Evolutionary conservation across 805 yeast genomes (phyloP).

Genomic region (Yarrowia alimentaria): DNA sequence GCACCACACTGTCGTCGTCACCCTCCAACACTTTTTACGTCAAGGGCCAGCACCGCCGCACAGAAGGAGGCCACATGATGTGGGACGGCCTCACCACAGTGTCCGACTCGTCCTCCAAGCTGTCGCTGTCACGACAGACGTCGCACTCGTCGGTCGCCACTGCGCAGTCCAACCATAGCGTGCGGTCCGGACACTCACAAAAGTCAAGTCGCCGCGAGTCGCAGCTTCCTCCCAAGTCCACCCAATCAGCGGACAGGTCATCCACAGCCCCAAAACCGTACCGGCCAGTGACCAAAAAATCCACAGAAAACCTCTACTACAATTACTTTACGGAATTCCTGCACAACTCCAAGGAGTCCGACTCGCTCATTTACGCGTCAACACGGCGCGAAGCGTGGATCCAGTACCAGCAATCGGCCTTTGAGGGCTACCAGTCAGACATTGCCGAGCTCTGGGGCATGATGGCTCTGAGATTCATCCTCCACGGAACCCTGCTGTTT

Average conservation of each 20-base stretch:
- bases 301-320: constrained; percentile 18
- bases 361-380: constrained; percentile 35
- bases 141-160: constrained; percentile 16
- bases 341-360: constrained; percentile 32
- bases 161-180: neutral
- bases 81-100: constrained; percentile 23
- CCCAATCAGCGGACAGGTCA: neutral
- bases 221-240: neutral
- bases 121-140: constrained; percentile 6
- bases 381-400: constrained; percentile 39
- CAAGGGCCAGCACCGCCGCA: constrained; percentile 20
- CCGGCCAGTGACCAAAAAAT: constrained; percentile 10
- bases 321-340: constrained; percentile 29
- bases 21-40: neutral
- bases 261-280: neutral
- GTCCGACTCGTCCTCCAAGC: constrained; percentile 14
- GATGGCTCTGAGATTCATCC: constrained; percentile 37
- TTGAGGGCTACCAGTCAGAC: constrained; percentile 29
- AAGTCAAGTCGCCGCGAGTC: too few relatives aligned
- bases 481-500: constrained; percentile 36
- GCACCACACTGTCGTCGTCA: too few relatives aligned
- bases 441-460: constrained; percentile 39
- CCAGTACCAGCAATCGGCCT: constrained; percentile 33
- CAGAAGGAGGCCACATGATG: constrained; percentile 27
- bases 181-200: constrained; percentile 7